Conservation (phyloP, 148 eudicot species). For the Talinum fruticosum region DNA sequence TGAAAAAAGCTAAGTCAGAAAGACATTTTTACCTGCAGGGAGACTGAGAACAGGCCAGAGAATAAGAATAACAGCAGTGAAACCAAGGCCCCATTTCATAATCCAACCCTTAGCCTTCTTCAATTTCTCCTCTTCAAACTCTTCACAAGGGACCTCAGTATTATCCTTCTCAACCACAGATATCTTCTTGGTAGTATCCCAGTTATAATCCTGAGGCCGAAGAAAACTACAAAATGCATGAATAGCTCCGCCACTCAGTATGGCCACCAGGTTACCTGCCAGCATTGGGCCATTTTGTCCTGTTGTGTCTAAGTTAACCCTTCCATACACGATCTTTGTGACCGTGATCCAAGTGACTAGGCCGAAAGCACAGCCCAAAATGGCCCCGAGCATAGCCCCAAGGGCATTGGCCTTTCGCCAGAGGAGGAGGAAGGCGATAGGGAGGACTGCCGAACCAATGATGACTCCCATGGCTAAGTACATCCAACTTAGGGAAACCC, state of each 20-base stretch:
- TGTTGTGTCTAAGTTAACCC: constrained; percentile 78
- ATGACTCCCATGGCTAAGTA: constrained; percentile 92
- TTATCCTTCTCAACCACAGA: constrained; percentile 81
- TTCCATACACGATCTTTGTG: constrained; percentile 69
- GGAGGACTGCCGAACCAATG: constrained; percentile 91
- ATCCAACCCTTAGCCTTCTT: constrained; percentile 76
- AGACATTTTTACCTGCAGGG: constrained; percentile 63
- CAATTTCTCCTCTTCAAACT: constrained; percentile 70
- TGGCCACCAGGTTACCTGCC: constrained; percentile 84
- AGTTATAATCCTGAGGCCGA: constrained; percentile 82
- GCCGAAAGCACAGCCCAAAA: constrained; percentile 65
- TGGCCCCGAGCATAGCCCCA: constrained; percentile 74
- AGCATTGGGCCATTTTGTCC: constrained; percentile 91
- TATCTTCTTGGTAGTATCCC: constrained; percentile 89
- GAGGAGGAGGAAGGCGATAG: constrained; percentile 88
- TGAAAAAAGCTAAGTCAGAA: background rate
- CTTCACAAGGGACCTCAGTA: constrained; percentile 59
- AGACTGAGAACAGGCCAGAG: constrained; percentile 90
- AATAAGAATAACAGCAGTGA: constrained; percentile 61
- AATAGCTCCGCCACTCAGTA: constrained; percentile 75
- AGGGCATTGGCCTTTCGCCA: constrained; percentile 86
- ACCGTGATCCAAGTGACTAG: constrained; percentile 67
- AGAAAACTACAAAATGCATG: constrained; percentile 66
- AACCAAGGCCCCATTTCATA: constrained; percentile 93
- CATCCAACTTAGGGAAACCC: constrained; percentile 94